These are phyloP conservation scores for Nemania diffusa DNA, from an alignment of 2,329 filamentous ascomycete genomes.

Conservation along the genomic window DNA sequence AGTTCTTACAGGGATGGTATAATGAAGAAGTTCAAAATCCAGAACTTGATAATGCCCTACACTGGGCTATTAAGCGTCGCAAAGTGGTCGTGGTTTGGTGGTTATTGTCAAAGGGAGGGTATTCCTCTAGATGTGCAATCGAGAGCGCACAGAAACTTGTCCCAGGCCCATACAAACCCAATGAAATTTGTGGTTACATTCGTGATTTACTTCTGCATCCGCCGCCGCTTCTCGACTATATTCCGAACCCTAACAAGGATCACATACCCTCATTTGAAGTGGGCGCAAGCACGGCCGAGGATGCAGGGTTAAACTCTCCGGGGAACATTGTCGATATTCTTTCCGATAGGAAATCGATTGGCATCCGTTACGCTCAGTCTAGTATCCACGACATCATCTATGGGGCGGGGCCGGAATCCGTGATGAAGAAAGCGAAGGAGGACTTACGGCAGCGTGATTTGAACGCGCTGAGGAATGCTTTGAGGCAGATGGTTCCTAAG, in stretches of 20 bases:
- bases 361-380: background rate
- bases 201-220: background rate
- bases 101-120: background rate
- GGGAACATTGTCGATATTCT: background rate
- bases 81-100: background rate
- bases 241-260: background rate
- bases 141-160: background rate
- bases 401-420: background rate
- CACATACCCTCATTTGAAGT: background rate
- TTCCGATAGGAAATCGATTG: background rate
- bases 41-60: background rate
- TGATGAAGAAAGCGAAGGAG: background rate
- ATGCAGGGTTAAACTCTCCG: background rate
- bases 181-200: background rate
- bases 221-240: background rate
- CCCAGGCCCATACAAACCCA: background rate
- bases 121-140: background rate
- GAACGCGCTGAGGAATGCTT: background rate
- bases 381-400: slow-evolving; percentile 1
- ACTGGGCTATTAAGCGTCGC: background rate
- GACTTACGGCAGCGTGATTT: background rate
- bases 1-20: background rate
- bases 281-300: background rate
- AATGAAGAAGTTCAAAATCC: background rate
- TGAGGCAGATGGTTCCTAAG: background rate